Base-by-base conservation (phyloP, 2,329 filamentous ascomycete genomes). In the Fusarium pilosicola region DNA sequence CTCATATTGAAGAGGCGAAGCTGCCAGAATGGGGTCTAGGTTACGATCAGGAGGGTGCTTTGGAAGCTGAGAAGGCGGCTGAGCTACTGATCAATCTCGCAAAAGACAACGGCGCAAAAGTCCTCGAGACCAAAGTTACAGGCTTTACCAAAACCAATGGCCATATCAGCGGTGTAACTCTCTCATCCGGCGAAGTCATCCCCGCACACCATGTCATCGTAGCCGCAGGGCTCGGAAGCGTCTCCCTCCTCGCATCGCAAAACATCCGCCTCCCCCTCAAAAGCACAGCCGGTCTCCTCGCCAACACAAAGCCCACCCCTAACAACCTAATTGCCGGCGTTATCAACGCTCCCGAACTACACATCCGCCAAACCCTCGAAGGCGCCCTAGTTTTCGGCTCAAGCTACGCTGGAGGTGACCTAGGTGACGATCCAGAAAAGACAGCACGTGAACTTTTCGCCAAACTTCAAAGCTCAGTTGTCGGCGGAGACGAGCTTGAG, bases 191-290 rank as follows among this genome's bases (percentile, higher is more conserved):
- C 1, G 36, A 70, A 22, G 30, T 20, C 0, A 15, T 48, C 2
- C 42, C 24, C 0, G 66, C 49, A 17, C 39, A 66, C 52, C 66
- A 71, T 7, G 44, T 71, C 13, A 39, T 71, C 11, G 61, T 71
- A 13, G 68, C 68, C 12, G 68, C 68, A 8, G 68, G 68, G 0
- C 34, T 71, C 10, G 68, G 66, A n/a, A 70, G 68, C 14, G 24
- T 71, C 22, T 13, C 68, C 2, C 61, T 71, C 28, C 66, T 71
- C 3, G 61, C 54, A 24, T 52, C 39, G 3, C 56, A 71, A 36
- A 52, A 58, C 13, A 60, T 70, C 4, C 17, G 22, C 14, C 32
- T 71, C 1, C 66, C 68, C 0, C 56, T 71, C 8, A 46, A 38
- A 14, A 17, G 36, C 17, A 57, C 48, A 39, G 49, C 61, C 6